A percentile compares a stretch with the other conserved stretches of the same genome.
Conservation (phyloP, 805 yeast species). For the Jamesozyma piceae region DNA sequence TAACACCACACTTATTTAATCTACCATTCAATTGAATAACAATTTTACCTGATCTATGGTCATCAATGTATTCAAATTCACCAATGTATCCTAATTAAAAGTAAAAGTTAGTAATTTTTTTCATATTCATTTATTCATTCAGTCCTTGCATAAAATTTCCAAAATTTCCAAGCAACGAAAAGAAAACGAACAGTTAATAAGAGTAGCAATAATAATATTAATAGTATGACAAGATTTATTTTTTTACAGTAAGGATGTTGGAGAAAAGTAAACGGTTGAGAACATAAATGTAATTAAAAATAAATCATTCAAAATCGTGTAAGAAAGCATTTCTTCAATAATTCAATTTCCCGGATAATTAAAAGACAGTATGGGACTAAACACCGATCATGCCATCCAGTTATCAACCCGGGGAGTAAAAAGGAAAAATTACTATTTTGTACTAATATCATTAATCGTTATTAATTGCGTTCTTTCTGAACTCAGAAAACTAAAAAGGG, state of each 20-base stretch:
- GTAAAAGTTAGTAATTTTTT: not conserved
- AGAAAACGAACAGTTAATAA: not conserved
- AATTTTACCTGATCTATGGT: conserved; percentile 97
- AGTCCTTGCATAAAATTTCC: too few species aligned
- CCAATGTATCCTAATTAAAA: conserved; percentile 61
- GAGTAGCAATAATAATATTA: not conserved
- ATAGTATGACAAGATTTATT: not conserved
- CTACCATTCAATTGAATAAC: conserved; percentile 96
- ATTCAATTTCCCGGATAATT: conserved; percentile 81
- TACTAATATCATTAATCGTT: not conserved
- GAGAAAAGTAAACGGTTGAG: conserved; percentile 59
- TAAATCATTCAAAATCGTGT: conserved; percentile 41
- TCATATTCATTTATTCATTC: too few species aligned
- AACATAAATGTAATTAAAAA: conserved; percentile 14
- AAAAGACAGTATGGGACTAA: conserved; percentile 94
- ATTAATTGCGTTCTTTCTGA: not conserved
- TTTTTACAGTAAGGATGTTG: conserved; percentile 33
- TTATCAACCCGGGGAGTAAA: conserved; percentile 79
- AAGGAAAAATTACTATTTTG: not conserved
- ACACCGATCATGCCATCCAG: conserved; percentile 86
- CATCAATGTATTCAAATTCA: conserved; percentile 96
- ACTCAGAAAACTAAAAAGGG: not conserved
- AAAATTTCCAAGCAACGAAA: too few species aligned
- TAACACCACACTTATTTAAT: conserved; percentile 97
- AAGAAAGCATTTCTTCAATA: conserved; percentile 49